These are phyloP conservation scores for Lactarius hengduanensis DNA, from an alignment of 768 basidiomycete species.

Conservation along the genomic window DNA sequence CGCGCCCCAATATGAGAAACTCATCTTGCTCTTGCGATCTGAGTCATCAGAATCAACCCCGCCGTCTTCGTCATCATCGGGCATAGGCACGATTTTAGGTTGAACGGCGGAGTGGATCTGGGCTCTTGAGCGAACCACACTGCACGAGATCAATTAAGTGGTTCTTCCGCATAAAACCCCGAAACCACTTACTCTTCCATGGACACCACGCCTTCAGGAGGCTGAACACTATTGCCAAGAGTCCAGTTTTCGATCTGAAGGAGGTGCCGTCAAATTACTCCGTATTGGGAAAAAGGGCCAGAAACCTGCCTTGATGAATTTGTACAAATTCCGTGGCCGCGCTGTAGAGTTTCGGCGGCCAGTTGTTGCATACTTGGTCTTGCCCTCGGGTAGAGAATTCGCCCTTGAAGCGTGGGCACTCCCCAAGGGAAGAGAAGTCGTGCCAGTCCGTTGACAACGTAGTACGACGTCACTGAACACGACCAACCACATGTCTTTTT, in stretches of 20 bases:
- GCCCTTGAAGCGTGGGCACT: slow-evolving; percentile 65
- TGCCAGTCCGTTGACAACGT: slow-evolving; percentile 86
- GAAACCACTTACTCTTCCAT: slow-evolving; percentile 79
- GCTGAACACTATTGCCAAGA: slow-evolving; percentile 72
- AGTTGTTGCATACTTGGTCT: slow-evolving; percentile 80
- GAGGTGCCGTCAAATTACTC: slow-evolving; percentile 18
- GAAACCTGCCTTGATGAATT: slow-evolving; percentile 75
- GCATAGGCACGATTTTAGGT: slow-evolving; percentile 66
- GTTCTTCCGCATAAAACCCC: slow-evolving; percentile 10
- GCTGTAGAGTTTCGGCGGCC: slow-evolving; percentile 73
- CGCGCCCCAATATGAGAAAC: slow-evolving; percentile 91
- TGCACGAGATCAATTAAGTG: slow-evolving; percentile 33
- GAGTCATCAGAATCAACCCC: slow-evolving; percentile 78
- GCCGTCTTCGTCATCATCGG: slow-evolving; percentile 58
- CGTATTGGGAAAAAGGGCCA: slow-evolving; percentile 19
- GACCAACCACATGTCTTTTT: slow-evolving; percentile 92
- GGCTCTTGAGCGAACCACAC: slow-evolving; percentile 68
- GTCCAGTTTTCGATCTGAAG: slow-evolving; percentile 83
- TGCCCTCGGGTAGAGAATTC: slow-evolving; percentile 82
- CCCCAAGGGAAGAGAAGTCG: slow-evolving; percentile 78
- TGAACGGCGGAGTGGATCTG: slow-evolving; percentile 57
- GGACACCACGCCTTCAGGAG: slow-evolving; percentile 75
- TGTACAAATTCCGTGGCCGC: slow-evolving; percentile 89
- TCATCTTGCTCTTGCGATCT: slow-evolving; percentile 90
- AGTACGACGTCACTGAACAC: slow-evolving; percentile 95